Evolutionary conservation across 2,329 filamentous ascomycete species (phyloP), one percentile per base, ranked within the genome.

Genomic region (Cordyceps farinosa): DNA sequence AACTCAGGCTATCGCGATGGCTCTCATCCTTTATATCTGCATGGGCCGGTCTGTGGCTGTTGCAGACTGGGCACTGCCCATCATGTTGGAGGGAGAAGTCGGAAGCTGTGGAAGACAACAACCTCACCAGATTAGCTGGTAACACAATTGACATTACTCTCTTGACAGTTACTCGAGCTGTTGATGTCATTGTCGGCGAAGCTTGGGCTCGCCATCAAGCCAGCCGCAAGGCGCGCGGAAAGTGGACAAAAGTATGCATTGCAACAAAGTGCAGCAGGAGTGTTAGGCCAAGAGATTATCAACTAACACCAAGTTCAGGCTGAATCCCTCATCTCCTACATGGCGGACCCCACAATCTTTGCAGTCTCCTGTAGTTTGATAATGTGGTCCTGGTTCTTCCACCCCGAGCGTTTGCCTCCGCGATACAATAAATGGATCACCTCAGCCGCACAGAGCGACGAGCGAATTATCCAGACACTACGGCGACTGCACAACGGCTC

Each of bases 381-480:
- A 67, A 96, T 96, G 92, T 94, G 90, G 89, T 84, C 90, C 27
- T 96, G 90, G 90, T 88, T 96, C 72, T 96, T 94, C 77, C 74
- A 80, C 9, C 90, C 91, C 0, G 80, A 85, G 38, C 82, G 85
- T 22, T 82, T 96, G 1, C 92, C 92, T 2, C 81, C 78, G 34
- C 82, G 87, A 44, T 96, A 96, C 77, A 88, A 87, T 69, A 88
- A 87, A 71, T 96, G 92, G 91, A 95, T 96, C 69, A 85, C 83
- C 47, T 87, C 88, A 27, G 90, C 89, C 4, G 91, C 92, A 3
- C 82, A 88, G 50, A 86, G 95, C 22, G 92, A 96, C 72, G 70
- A 76, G 15, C 89, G 91, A 5, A 83, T 96, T 30, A 84, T 95
- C 60, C 82, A 90, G 67, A 89, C 89, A 2, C 84, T 96, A 27